Percentiles rank a stretch among this genome's conserved stretches.
Conservation (phyloP, 2,329 filamentous ascomycete genomes). For the Tolypocladium amazonense region DNA sequence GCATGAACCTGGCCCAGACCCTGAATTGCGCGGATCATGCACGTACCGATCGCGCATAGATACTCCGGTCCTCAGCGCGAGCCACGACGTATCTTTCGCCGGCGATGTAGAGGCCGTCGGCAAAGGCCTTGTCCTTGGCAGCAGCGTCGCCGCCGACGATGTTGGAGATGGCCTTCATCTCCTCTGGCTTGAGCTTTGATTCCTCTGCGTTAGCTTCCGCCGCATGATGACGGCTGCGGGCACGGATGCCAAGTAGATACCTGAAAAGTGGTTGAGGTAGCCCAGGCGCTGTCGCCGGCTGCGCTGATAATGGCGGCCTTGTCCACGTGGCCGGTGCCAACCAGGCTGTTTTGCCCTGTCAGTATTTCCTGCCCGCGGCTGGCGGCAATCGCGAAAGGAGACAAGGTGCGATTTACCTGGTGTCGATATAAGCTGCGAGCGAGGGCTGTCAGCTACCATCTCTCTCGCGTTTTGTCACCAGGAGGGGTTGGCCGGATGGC, state of each 20-base stretch:
- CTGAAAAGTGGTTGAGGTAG: constrained; percentile 56
- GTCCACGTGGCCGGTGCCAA: constrained; percentile 69
- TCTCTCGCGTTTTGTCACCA: constrained; percentile 6
- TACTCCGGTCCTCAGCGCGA: constrained; percentile 63
- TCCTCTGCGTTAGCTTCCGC: constrained; percentile 5
- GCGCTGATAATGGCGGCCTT: constrained; percentile 76
- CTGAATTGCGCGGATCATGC: not conserved
- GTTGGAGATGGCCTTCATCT: constrained; percentile 47
- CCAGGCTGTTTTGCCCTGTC: constrained; percentile 46
- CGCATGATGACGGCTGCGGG: not conserved
- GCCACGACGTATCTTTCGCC: constrained; percentile 72
- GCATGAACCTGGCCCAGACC: not conserved
- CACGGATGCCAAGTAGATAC: constrained; percentile 37
- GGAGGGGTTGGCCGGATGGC: constrained; percentile 17
- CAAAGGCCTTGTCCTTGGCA: constrained; percentile 55
- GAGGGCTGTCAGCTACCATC: constrained; percentile 2
- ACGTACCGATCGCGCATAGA: constrained; percentile 79
- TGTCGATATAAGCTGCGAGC: constrained; percentile 37
- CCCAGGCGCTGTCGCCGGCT: constrained; percentile 75
- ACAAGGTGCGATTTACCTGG: constrained; percentile 29
- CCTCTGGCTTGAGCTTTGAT: constrained; percentile 30
- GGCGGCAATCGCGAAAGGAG: not conserved
- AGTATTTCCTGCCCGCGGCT: constrained; percentile 6
- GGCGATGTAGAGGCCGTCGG: constrained; percentile 63
- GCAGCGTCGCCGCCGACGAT: constrained; percentile 35